Evolutionary conservation across 2,329 filamentous ascomycete genomes (phyloP).

Genomic region (Mycosphaerella arachidis): DNA sequence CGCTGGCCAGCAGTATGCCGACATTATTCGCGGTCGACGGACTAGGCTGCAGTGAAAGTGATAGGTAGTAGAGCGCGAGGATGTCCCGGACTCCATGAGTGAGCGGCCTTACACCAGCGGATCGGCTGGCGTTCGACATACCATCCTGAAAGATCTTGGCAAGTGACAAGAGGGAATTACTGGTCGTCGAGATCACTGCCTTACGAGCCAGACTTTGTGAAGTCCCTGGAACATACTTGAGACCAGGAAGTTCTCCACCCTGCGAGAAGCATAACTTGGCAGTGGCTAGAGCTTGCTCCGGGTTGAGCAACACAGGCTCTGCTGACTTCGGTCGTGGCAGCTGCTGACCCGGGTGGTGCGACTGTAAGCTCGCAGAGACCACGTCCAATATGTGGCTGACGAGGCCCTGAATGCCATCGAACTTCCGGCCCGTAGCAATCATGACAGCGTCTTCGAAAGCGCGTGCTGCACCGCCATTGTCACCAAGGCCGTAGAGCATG

Average conservation of each 20-base stretch:
- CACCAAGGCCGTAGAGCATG: conserved; percentile 86
- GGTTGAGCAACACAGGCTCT: conserved; percentile 72
- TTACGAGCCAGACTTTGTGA: conserved; percentile 66
- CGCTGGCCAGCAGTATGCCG: conserved; percentile 89
- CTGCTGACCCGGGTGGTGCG: conserved; percentile 28
- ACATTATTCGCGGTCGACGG: conserved; percentile 98
- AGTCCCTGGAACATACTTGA: conserved; percentile 56
- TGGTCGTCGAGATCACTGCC: conserved; percentile 85
- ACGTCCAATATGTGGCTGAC: conserved; percentile 73
- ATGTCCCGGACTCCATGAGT: conserved; percentile 84
- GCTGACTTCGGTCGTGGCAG: conserved; percentile 29
- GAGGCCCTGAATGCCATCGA: conserved; percentile 68
- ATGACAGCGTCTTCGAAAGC: conserved; percentile 94
- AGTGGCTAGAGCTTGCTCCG: conserved; percentile 77
- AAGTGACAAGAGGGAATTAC: conserved; percentile 87
- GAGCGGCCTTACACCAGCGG: conserved; percentile 30
- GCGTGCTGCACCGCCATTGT: conserved; percentile 72
- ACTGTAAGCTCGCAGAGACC: conserved; percentile 42
- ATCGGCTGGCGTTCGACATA: conserved; percentile 67
- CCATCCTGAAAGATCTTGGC: conserved; percentile 98
- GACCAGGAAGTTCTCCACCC: conserved; percentile 72
- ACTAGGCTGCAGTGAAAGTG: conserved; percentile 87
- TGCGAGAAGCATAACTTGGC: conserved; percentile 76
- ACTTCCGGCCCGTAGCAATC: conserved; percentile 71
- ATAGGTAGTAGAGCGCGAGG: conserved; percentile 89